phyloP scores from a whole-genome alignment of 2,329 filamentous ascomycete species.

The Emydomyces testavorans region DNA sequence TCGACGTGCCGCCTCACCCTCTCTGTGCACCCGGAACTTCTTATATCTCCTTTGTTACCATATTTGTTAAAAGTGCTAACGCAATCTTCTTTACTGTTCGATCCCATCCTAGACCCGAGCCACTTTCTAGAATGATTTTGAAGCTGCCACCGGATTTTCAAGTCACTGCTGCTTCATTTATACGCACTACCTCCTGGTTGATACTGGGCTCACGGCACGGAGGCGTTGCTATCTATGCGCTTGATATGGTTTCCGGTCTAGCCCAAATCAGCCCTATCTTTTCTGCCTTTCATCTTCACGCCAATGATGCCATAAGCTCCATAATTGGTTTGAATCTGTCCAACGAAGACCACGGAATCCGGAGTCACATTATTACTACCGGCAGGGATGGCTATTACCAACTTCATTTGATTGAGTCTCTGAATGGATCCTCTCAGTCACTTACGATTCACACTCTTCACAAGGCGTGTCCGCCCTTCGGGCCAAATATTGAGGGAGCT shows the following conservation, averaged over 20 bases:
- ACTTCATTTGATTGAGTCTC: conserved; percentile 41
- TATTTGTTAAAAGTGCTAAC: conserved; percentile 5
- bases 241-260: conserved; percentile 13
- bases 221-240: conserved; percentile 39
- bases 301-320: conserved; percentile 55
- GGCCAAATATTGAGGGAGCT: conserved; percentile 63
- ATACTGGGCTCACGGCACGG: conserved; percentile 48
- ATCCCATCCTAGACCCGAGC: background rate
- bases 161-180: conserved; percentile 41
- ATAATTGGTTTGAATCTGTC: conserved; percentile 33
- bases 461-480: conserved; percentile 57
- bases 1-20: conserved; percentile 10
- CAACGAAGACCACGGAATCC: background rate
- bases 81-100: conserved; percentile 1
- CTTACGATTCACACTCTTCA: conserved; percentile 46
- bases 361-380: conserved; percentile 49
- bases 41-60: conserved; percentile 9
- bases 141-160: conserved; percentile 36
- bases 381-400: conserved; percentile 67
- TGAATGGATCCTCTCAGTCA: conserved; percentile 21
- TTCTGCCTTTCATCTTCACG: conserved; percentile 31
- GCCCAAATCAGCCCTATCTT: conserved; percentile 8
- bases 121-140: conserved; percentile 3
- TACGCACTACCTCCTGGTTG: conserved; percentile 27
- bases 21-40: background rate